Percentiles rank a stretch among this genome's conserved stretches.
These are phyloP conservation scores for Begonia loranthoides DNA, from an alignment of 306 rosid genomes.

Conservation along the genomic window DNA sequence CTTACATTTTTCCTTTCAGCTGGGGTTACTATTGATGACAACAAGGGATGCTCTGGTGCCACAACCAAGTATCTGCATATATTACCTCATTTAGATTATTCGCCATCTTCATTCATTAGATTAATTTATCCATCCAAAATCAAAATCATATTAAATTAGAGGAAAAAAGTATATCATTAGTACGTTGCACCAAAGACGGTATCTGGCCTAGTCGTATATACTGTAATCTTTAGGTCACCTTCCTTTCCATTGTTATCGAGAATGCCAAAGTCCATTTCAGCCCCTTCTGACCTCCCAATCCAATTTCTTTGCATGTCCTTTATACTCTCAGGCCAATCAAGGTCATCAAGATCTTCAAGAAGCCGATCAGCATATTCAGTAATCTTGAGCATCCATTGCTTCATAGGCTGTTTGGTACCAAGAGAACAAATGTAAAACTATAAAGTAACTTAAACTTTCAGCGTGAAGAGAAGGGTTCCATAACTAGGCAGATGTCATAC, in stretches of 20 bases:
- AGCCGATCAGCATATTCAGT: constrained; percentile 98
- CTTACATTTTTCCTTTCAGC: constrained; percentile 51
- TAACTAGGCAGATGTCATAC: constrained; percentile 6
- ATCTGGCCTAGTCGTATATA: constrained; percentile 93
- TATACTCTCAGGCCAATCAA: constrained; percentile 96
- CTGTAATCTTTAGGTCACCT: constrained; percentile 48
- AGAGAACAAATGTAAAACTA: constrained; percentile 81
- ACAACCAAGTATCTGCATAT: constrained; percentile 67
- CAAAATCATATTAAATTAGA: constrained; percentile 5
- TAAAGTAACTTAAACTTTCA: constrained; percentile 38
- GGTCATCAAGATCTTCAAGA: constrained; percentile 84
- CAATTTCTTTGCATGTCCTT: constrained; percentile 98
- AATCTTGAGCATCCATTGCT: constrained; percentile 98
- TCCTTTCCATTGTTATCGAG: constrained; percentile 58
- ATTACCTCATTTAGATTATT: constrained; percentile 15
- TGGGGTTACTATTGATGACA: constrained; percentile 41
- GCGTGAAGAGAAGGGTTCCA: constrained; percentile 20
- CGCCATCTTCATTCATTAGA: neutral
- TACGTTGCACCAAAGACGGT: constrained; percentile 98
- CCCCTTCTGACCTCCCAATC: constrained; percentile 99
- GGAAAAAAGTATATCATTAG: constrained; percentile 23
- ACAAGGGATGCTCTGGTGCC: constrained; percentile 82
- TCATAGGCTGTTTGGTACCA: constrained; percentile 99
- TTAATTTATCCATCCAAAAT: neutral
- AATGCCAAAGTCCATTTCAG: constrained; percentile 69